phyloP scores from a whole-genome alignment of 371 early-diverging fungal species.

The Zopfochytrium polystomum region DNA sequence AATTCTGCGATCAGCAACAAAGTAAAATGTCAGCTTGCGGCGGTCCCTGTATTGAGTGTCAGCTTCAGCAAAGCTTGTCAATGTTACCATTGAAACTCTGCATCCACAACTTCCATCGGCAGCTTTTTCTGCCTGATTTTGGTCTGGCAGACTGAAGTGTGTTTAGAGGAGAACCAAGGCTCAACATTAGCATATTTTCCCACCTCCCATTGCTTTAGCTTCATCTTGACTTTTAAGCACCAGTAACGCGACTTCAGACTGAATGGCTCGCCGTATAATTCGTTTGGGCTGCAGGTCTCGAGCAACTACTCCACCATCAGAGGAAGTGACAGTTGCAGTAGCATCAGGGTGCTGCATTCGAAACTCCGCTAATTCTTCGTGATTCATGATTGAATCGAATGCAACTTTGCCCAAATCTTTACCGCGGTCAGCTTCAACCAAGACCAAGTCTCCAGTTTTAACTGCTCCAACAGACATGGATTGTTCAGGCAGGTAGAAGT shows the following conservation, averaged over 20 bases:
- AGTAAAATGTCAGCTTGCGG: conserved; percentile 93
- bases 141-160: conserved; percentile 73
- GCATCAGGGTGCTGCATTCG: conserved; percentile 49
- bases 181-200: too few species aligned
- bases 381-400: conserved; percentile 54
- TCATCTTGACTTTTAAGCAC: conserved; percentile 81
- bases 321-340: too few species aligned
- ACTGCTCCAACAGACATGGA: conserved; percentile 38
- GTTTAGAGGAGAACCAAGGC: too few species aligned
- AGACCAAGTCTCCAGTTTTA: conserved; percentile 73
- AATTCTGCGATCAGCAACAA: conserved; percentile 90
- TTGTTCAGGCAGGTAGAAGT: conserved; percentile 64
- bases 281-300: conserved; percentile 83
- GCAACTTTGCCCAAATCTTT: conserved; percentile 88
- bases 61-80: too few species aligned
- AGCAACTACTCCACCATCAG: conserved; percentile 36
- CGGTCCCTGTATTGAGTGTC: conserved; percentile 78
- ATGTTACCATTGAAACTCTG: conserved; percentile 96
- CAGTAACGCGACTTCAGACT: conserved; percentile 69
- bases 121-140: conserved; percentile 83
- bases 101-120: conserved; percentile 93
- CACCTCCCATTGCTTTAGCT: conserved; percentile 68
- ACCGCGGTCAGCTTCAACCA: conserved; percentile 96
- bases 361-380: conserved; percentile 52
- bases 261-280: conserved; percentile 78